Conservation (phyloP, 139 green algal genomes). For the Closterium sp. region DNA sequence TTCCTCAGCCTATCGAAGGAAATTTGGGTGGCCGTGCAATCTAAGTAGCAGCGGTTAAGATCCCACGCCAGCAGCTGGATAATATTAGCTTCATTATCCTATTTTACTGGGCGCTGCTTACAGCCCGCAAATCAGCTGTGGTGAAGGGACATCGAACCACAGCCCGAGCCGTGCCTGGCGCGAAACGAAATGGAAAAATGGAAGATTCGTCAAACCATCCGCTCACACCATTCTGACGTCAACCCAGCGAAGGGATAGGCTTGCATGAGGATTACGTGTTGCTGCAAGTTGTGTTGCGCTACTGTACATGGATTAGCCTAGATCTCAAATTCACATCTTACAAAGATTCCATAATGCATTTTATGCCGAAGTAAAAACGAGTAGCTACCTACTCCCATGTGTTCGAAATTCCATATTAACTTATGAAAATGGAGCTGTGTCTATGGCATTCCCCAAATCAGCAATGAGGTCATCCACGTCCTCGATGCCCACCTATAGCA, state of each 20-base stretch:
- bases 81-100: no score
- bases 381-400: background rate
- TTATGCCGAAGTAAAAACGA: background rate
- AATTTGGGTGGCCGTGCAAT: no score
- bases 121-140: no score
- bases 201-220: background rate
- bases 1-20: no score
- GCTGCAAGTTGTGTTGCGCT: background rate
- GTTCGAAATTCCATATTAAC: background rate
- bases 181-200: background rate
- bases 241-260: background rate
- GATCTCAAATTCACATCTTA: no score
- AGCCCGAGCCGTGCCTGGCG: background rate
- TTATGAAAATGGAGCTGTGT: slow-evolving; percentile 7
- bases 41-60: no score
- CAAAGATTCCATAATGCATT: no score
- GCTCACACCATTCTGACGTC: background rate
- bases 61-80: no score
- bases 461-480: slow-evolving; percentile 50
- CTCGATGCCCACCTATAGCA: slow-evolving; percentile 37
- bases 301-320: no score
- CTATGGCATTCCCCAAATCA: slow-evolving; percentile 36
- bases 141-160: background rate
- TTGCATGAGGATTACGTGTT: background rate
- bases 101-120: no score